These are phyloP conservation scores for Saccharomyces hybrid DNA, from an alignment of 1,139 yeast species.

Conservation along the genomic window DNA sequence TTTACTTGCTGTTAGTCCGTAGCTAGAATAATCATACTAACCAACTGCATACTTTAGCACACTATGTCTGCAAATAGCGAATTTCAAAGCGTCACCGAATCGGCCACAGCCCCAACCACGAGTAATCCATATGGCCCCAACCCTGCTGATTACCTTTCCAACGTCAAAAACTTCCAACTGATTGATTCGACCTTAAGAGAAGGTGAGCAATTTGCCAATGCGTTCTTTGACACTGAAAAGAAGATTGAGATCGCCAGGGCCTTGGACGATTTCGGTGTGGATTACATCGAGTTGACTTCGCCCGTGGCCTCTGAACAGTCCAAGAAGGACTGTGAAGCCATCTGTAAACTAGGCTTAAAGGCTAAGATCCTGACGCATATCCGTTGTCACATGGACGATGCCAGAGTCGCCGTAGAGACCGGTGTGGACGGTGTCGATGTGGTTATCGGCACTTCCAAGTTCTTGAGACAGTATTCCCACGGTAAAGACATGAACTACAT, in stretches of 20 bases:
- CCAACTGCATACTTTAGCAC: neutral
- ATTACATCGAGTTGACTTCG: slow-evolving; percentile 91
- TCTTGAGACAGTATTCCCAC: slow-evolving; percentile 86
- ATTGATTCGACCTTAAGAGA: slow-evolving; percentile 95
- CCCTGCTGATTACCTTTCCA: slow-evolving; percentile 56
- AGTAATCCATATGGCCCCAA: neutral
- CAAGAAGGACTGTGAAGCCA: slow-evolving; percentile 90
- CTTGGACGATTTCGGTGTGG: slow-evolving; percentile 94
- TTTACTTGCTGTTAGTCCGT: neutral
- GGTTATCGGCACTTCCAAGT: slow-evolving; percentile 95
- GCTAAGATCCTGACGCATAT: slow-evolving; percentile 88
- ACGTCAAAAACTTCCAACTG: slow-evolving; percentile 78
- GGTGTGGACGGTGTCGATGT: slow-evolving; percentile 99
- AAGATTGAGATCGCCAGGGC: slow-evolving; percentile 97
- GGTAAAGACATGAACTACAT: slow-evolving; percentile 99
- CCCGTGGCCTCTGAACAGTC: slow-evolving; percentile 97
- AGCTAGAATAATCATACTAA: neutral
- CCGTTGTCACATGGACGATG: slow-evolving; percentile 98
- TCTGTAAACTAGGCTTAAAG: slow-evolving; percentile 90
- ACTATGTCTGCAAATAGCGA: slow-evolving; percentile 4
- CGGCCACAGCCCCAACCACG: slow-evolving; percentile 3
- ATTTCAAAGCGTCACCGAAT: slow-evolving; percentile 6
- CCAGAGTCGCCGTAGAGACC: slow-evolving; percentile 91
- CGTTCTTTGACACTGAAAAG: slow-evolving; percentile 88
- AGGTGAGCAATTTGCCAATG: slow-evolving; percentile 97